These are phyloP conservation scores for Suillus americanus DNA, from an alignment of 768 basidiomycete genomes.

Conservation along the genomic window DNA sequence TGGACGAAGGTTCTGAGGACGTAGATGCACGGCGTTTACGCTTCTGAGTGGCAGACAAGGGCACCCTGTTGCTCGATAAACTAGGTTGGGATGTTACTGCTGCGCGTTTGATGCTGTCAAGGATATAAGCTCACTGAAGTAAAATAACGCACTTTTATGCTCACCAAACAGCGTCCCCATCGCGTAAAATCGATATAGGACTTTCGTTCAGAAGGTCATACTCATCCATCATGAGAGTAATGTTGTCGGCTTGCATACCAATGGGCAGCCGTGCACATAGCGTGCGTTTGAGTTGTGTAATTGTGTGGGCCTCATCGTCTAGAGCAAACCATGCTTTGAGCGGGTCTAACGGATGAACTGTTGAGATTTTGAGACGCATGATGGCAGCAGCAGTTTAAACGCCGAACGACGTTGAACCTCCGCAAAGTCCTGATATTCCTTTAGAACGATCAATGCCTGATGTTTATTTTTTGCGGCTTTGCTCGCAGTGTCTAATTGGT, in stretches of 20 bases:
- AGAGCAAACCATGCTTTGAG: conserved; percentile 55
- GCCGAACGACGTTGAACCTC: neutral
- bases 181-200: conserved; percentile 25
- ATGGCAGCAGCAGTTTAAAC: neutral
- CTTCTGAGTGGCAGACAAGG: conserved; percentile 12
- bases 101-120: neutral
- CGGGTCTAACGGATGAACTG: conserved; percentile 44
- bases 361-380: conserved; percentile 56
- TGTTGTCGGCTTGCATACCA: neutral
- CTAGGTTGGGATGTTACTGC: neutral
- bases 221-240: conserved; percentile 24
- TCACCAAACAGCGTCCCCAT: conserved; percentile 30
- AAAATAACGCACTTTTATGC: conserved; percentile 1
- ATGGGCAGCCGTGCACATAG: conserved; percentile 17
- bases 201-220: conserved; percentile 29
- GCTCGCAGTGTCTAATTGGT: neutral
- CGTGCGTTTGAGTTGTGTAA: conserved; percentile 19
- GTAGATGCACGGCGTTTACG: conserved; percentile 25
- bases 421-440: neutral
- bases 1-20: conserved; percentile 19
- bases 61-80: neutral
- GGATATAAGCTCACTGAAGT: neutral
- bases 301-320: conserved; percentile 4
- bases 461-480: neutral
- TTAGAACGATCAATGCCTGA: too few relatives aligned